Evolutionary conservation across 139 green algal species (phyloP), one percentile per base, ranked within the genome.

Genomic region (Chlamydomonas schloesseri): DNA sequence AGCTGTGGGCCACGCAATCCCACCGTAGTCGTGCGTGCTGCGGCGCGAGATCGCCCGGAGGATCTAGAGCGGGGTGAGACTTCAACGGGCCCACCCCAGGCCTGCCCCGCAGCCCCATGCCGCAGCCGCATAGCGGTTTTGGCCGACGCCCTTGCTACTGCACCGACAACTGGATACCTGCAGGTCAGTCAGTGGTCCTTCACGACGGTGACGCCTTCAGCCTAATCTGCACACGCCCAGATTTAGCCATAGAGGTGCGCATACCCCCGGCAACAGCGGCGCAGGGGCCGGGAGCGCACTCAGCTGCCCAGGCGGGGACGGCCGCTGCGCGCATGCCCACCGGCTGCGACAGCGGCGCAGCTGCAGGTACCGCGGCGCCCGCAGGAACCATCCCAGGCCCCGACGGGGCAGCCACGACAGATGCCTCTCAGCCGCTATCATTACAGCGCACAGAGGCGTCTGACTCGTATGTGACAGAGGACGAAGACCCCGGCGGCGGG

Each of bases 201-300:
- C 8, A 31, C 10, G 46, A 68, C n/a, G 79, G 79, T 11, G 79
- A 74, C 14, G 24, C n/a, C 26, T 85, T 85, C 31, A 70, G 31
- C 31, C 47, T 85, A 2, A 76, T 85, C 64, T 67, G 31, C 47
- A 85, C 67, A 0, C 65, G 79, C 2, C 79, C 79, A 8, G 79
- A 85, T 46, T 47, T 85, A 26, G n/a, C n/a, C 46, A 76, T 85
- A 10, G 31, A 24, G 15, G 79, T 85, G 5, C 18, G 53, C 6
- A 24, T 75, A n/a, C 24, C 26, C 10, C 21, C 26, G 20, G 58
- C 11, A 10, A 28, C 29, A 6, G 62, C 62, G 17, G 17, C 17
- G 17, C 50, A 4, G 57, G 17, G 17, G 57, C 57, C 57, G 17
- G 28, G 57, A 23, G 18, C 60, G 5, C 23, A 11, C 15, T 23